Conservation (phyloP, 2,329 filamentous ascomycete species). For the Ophiocordyceps robertsii region DNA sequence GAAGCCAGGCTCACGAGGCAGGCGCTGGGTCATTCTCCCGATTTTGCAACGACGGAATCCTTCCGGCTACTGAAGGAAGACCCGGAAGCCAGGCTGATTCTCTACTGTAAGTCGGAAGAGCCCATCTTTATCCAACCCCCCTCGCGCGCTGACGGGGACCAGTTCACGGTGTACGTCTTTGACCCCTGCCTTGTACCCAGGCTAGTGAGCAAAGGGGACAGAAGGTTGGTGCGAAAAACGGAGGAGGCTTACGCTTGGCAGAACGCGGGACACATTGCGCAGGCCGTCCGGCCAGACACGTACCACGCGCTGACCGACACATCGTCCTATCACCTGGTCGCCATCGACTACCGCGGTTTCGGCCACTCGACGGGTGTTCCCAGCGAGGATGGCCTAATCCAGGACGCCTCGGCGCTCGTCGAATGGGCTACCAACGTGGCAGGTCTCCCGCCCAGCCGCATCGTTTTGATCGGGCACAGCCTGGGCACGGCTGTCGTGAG, state of each 20-base stretch:
- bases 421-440: constrained; percentile 57
- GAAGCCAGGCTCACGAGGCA: constrained; percentile 47
- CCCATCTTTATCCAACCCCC: neutral
- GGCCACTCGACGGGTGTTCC: constrained; percentile 70
- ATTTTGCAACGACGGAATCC: constrained; percentile 42
- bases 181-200: neutral
- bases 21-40: constrained; percentile 30
- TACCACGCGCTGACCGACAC: constrained; percentile 67
- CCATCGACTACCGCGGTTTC: constrained; percentile 84
- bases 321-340: constrained; percentile 67
- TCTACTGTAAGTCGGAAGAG: constrained; percentile 36
- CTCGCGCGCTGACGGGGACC: neutral
- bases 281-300: constrained; percentile 60
- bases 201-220: neutral
- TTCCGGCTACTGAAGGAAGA: constrained; percentile 51
- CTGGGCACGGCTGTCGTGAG: constrained; percentile 76
- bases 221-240: neutral
- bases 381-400: constrained; percentile 67
- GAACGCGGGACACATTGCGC: constrained; percentile 79
- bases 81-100: constrained; percentile 46
- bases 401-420: constrained; percentile 60
- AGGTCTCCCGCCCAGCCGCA: constrained; percentile 53
- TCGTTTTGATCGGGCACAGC: constrained; percentile 75
- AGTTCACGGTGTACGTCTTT: constrained; percentile 48
- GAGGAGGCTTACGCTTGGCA: constrained; percentile 17